Percentiles rank a stretch among this genome's conserved stretches.
phyloP scores from a whole-genome alignment of 2,329 filamentous ascomycete genomes.

The Boeremia lycopersici region DNA sequence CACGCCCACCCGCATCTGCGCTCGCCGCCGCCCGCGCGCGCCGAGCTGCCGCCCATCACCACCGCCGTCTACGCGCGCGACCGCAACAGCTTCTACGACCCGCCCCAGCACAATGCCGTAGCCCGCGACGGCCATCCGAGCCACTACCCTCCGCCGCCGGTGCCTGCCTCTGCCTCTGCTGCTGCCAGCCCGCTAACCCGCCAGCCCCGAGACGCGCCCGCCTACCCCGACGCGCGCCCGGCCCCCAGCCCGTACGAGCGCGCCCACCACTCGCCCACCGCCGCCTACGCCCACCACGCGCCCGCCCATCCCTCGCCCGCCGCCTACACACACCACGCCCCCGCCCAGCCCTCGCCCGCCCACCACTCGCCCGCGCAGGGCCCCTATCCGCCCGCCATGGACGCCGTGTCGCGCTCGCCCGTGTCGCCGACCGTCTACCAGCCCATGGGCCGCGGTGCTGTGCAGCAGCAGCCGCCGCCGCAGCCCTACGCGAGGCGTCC shows the following conservation, averaged over 20 bases:
- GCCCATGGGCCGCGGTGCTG: constrained; percentile 40
- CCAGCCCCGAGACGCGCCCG: constrained; percentile 44
- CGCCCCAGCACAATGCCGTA: constrained; percentile 52
- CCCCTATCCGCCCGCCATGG: constrained; percentile 39
- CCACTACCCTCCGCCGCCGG: constrained; percentile 38
- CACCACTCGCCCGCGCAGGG: constrained; percentile 46
- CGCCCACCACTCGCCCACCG: constrained; percentile 44
- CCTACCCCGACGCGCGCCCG: constrained; percentile 41
- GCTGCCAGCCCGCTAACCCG: background rate
- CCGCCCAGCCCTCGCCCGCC: constrained; percentile 22
- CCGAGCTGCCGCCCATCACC: constrained; percentile 49
- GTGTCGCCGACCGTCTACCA: constrained; percentile 46
- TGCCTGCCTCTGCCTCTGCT: background rate
- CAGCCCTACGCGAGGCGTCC: constrained; percentile 37
- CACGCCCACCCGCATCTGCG: constrained; percentile 22
- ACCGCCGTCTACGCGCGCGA: constrained; percentile 49
- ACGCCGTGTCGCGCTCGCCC: constrained; percentile 47
- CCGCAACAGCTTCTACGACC: constrained; percentile 56
- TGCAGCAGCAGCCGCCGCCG: constrained; percentile 46
- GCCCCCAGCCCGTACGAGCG: constrained; percentile 45
- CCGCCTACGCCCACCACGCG: no score
- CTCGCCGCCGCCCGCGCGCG: constrained; percentile 43
- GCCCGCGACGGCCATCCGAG: constrained; percentile 39
- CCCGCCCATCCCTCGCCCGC: no score
- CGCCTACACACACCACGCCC: no score